Percentiles rank a stretch among this genome's conserved stretches.
Evolutionary conservation across 192 early-diverging fungal species (phyloP).

Genomic region (Linnemannia schmuckeri): DNA sequence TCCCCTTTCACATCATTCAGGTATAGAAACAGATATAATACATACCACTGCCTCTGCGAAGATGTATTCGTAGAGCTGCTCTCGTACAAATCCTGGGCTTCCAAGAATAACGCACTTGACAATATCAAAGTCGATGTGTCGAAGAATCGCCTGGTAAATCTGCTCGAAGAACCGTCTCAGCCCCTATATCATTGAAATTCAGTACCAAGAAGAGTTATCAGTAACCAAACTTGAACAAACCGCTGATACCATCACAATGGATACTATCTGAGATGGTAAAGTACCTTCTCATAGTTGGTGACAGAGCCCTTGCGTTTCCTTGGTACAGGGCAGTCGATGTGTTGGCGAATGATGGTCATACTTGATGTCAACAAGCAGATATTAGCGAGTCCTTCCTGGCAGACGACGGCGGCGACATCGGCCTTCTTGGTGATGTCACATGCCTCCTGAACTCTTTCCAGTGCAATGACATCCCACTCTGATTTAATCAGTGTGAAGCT

Average conservation of each 20-base stretch:
- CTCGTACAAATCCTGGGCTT: constrained; percentile 96
- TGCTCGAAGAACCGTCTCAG: constrained; percentile 91
- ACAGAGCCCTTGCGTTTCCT: constrained; percentile 92
- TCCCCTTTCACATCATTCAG: neutral
- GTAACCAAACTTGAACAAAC: neutral
- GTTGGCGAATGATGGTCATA: constrained; percentile 96
- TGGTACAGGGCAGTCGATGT: constrained; percentile 93
- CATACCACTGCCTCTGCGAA: constrained; percentile 82
- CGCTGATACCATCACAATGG: neutral
- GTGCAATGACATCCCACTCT: constrained; percentile 94
- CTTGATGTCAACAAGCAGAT: constrained; percentile 93
- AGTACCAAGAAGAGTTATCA: neutral
- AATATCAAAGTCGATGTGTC: constrained; percentile 91
- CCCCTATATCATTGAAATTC: constrained; percentile 59
- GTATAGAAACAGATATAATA: neutral
- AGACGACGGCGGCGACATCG: constrained; percentile 93
- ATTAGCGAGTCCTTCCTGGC: constrained; percentile 92
- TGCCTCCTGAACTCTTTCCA: constrained; percentile 89
- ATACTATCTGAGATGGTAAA: constrained; percentile 21
- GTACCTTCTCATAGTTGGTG: constrained; percentile 89
- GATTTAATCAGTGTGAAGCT: constrained; percentile 90
- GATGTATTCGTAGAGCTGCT: constrained; percentile 89
- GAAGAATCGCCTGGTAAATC: constrained; percentile 87
- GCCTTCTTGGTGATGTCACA: constrained; percentile 92
- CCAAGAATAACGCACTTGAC: constrained; percentile 97